Evolutionary conservation across 192 early-diverging fungal species (phyloP), one percentile per base, ranked within the genome.

Genomic region (Coemansia sp.): DNA sequence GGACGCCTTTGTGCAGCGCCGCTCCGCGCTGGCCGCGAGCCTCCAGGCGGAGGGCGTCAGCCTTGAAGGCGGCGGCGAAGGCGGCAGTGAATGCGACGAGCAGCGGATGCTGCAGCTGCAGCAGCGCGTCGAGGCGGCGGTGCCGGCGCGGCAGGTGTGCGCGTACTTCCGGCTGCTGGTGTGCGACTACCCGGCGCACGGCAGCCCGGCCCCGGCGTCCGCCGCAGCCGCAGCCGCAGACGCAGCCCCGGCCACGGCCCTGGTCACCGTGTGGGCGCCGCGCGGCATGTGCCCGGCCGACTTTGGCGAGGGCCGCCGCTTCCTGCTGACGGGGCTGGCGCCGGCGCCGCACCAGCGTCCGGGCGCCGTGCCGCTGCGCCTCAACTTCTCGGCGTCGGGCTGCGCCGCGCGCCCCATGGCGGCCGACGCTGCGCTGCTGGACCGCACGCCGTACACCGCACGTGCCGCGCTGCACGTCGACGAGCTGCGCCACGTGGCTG

Each of bases 141-240:
- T 55, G 44, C 69, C 69, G 3, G 50, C 53, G 23, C 53, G 74
- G 0, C 52, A 71, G 54, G 74, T 78, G 9, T 48, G 55, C 25
- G 44, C 64, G 0, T 18, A 71, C 30, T 67, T 71, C 50, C 57
- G 51, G 13, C 47, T 78, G 52, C 64, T 58, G 46, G 69, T 78
- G 6, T 78, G 69, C 50, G 74, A 78, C 60, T 78, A 78, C 49
- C 74, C 74, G 9, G 61, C 51, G 24, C 74, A 67, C 15, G 34
- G 33, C 47, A 62, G 55, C 53, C 33, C 22, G 12, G 18, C 17
- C 55, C 3, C 52, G 54, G 46, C 10, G 55, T 30, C 47, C 33
- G 12, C n/a, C 3, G 14, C 13, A 14, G 56, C 46, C 46, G 23
- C 18, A 17, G 38, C 47, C 39, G 27, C 27, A 2, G 27, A 7